Percentiles rank a stretch among this genome's conserved stretches.
These are phyloP conservation scores for Moesziomyces sp. DNA, from an alignment of 1,284 basidiomycete genomes.

Conservation along the genomic window DNA sequence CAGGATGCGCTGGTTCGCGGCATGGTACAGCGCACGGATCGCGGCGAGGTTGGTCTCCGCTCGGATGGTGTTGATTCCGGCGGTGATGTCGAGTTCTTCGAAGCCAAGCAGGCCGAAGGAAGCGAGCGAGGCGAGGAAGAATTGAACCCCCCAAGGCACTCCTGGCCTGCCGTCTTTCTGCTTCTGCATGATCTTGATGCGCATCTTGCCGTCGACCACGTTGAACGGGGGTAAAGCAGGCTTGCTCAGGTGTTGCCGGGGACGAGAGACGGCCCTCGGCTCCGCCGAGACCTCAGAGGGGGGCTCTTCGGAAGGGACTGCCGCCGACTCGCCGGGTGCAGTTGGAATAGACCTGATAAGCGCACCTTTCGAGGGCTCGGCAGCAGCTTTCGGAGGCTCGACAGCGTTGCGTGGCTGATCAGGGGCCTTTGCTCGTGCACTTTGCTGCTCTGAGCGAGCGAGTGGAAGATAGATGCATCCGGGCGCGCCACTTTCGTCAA, in stretches of 20 bases:
- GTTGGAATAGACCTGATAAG: too few species aligned
- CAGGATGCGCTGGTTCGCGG: constrained; percentile 11
- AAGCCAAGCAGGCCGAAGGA: constrained; percentile 11
- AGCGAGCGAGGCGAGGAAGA: constrained; percentile 30
- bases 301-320: too few species aligned
- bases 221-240: constrained; percentile 6
- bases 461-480: constrained; percentile 15
- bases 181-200: constrained; percentile 18
- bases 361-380: too few species aligned
- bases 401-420: background rate
- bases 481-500: background rate
- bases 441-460: background rate
- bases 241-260: background rate
- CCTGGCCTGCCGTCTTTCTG: constrained; percentile 9
- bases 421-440: background rate
- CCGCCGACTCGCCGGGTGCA: too few species aligned
- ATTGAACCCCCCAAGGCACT: constrained; percentile 38
- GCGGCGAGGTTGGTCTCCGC: constrained; percentile 16
- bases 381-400: too few species aligned
- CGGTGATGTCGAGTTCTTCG: constrained; percentile 16
- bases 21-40: constrained; percentile 17
- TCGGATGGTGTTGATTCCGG: constrained; percentile 19
- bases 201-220: constrained; percentile 11
- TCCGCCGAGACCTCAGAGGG: too few species aligned
- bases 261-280: background rate